Percentiles rank a stretch among this genome's conserved stretches.
Conservation (phyloP, 176 grass and related monocot genomes). For the Ananas comosus region DNA sequence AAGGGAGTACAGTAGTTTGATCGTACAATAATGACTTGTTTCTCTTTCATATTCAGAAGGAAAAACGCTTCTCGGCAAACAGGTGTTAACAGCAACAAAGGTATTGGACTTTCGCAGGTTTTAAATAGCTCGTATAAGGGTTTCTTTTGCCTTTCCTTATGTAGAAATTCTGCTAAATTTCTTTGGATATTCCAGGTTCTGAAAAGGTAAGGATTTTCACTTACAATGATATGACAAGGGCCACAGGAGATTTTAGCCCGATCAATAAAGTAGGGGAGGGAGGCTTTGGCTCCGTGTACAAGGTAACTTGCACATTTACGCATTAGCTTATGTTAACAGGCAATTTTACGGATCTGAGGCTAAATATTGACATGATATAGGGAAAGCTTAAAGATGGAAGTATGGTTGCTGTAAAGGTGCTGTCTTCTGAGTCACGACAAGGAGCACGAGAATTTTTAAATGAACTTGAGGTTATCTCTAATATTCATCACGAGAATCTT, state of each 20-base stretch:
- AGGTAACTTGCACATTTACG: slow-evolving; percentile 3
- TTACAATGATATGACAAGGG: slow-evolving; percentile 9
- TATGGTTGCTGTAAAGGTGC: slow-evolving; percentile 60
- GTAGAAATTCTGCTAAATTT: background rate
- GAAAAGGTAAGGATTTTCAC: slow-evolving; percentile 3
- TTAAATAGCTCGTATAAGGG: too few relatives aligned
- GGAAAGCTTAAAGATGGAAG: slow-evolving; percentile 53
- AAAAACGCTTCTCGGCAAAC: background rate
- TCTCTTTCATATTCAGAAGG: slow-evolving; percentile 1
- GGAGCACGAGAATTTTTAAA: slow-evolving; percentile 55
- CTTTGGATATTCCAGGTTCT: slow-evolving; percentile 7
- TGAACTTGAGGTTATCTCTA: slow-evolving; percentile 76
- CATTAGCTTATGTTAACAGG: background rate
- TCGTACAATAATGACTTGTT: slow-evolving; percentile 4
- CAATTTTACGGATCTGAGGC: background rate
- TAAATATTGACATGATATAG: slow-evolving; percentile 15
- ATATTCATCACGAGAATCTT: slow-evolving; percentile 71
- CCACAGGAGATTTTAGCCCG: slow-evolving; percentile 3
- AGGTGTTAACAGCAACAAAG: background rate
- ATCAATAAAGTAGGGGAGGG: slow-evolving; percentile 20
- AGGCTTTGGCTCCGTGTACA: slow-evolving; percentile 25
- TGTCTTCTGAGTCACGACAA: slow-evolving; percentile 71
- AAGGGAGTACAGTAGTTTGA: background rate
- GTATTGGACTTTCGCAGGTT: too few relatives aligned
- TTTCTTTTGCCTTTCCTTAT: too few relatives aligned